Evolutionary conservation across 345 rosid genomes (phyloP), one percentile per base, ranked within the genome.

Genomic region (Barbarea vulgaris): DNA sequence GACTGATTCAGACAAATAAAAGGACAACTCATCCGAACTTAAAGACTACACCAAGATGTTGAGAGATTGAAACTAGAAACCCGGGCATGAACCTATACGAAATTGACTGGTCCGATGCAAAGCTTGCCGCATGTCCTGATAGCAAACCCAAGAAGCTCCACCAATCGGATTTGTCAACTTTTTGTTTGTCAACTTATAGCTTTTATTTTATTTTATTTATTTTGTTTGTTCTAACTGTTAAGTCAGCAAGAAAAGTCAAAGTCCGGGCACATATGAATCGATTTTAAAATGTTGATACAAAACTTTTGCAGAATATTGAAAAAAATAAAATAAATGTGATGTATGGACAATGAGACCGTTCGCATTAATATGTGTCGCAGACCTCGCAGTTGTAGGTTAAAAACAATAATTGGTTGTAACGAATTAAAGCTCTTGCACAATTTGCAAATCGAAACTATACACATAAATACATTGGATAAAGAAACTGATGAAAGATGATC

Each of bases 281-380:
- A 42, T 15, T 19, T 28, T 9, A 21, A 55, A n/a, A 55, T 44
- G 28, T 64, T 11, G 47, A 31, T n/a, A 30, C 10, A 15, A 53
- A 52, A 0, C 11, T 22, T 0, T 60, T 6, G 67, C 68, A 31
- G 11, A 31, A 31, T 19, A 30, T 44, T 44, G 11, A 4, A 22
- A 48, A 60, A 2, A 34, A 60, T 3, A 2, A 47, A 6, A 62
- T 30, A 63, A 46, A 46, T 33, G 37, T 25, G 50, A 27, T 47
- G 52, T 21, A 18, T 56, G 22, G 66, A 65, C 39, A 57, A 57
- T 4, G 22, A 58, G 60, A 66, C 61, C 67, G 41, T 48, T 36
- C 64, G 66, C 72, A 74, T 65, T 74, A 64, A 73, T 55, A 44
- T 74, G 27, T 17, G 52, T 57, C 78, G 57, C 78, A 56, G 66